Percentiles rank a stretch among this genome's conserved stretches.
These are phyloP conservation scores for Stephanodiscus minutulus DNA, from an alignment of 108 stramenopile species.

Conservation along the genomic window DNA sequence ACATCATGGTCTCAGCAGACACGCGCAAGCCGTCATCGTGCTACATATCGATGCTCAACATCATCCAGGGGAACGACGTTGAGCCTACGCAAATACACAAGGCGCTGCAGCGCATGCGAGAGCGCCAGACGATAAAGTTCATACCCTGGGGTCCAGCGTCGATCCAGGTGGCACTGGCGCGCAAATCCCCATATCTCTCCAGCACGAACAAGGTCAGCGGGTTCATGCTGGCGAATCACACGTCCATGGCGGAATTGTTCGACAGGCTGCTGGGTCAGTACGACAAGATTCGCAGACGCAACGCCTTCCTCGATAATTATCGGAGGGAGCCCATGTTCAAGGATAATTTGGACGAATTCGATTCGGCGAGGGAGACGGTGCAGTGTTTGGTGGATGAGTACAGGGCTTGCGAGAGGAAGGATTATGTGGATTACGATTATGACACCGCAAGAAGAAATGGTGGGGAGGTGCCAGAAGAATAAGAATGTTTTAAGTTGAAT, in stretches of 20 bases:
- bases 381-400: slow-evolving; percentile 95
- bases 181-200: slow-evolving; percentile 93
- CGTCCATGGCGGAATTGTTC: slow-evolving; percentile 95
- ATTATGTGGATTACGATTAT: slow-evolving; percentile 93
- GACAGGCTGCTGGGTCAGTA: slow-evolving; percentile 88
- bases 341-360: slow-evolving; percentile 97
- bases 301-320: slow-evolving; percentile 98
- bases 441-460: slow-evolving; percentile 15
- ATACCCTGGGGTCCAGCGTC: slow-evolving; percentile 99
- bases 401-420: slow-evolving; percentile 92
- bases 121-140: slow-evolving; percentile 91
- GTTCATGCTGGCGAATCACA: slow-evolving; percentile 98
- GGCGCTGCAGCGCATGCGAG: slow-evolving; percentile 96
- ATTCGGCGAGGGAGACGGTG: slow-evolving; percentile 94
- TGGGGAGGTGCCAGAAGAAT: slow-evolving; percentile 14
- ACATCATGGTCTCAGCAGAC: slow-evolving; percentile 98
- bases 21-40: slow-evolving; percentile 89
- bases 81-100: slow-evolving; percentile 99
- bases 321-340: slow-evolving; percentile 95
- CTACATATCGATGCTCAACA: slow-evolving; percentile 98
- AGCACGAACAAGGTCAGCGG: slow-evolving; percentile 94
- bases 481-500: slow-evolving; percentile 1
- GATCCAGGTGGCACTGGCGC: slow-evolving; percentile 97
- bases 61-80: slow-evolving; percentile 96
- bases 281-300: slow-evolving; percentile 91